Evolutionary conservation across 2,329 filamentous ascomycete species (phyloP).

Genomic region (Pseudodiploospora longispora): DNA sequence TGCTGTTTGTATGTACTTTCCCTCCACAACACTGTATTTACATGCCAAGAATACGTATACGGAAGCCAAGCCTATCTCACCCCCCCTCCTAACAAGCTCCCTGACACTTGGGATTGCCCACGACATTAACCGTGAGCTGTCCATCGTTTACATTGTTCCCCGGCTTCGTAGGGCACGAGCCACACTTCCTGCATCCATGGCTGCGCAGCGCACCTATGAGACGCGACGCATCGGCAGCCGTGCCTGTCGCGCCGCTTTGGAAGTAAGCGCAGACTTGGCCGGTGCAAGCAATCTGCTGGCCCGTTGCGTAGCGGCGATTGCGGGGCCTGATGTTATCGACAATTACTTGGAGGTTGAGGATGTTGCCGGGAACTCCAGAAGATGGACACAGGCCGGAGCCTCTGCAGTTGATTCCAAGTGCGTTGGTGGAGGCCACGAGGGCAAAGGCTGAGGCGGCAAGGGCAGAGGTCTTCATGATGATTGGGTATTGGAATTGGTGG

Average conservation of each 20-base stretch:
- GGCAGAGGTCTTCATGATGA: neutral
- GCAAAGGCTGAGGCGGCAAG: neutral
- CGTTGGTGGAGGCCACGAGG: neutral
- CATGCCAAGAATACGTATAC: no score
- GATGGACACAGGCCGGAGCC: constrained; percentile 9
- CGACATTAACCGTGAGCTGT: constrained; percentile 9
- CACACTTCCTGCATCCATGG: constrained; percentile 6
- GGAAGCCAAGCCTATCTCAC: no score
- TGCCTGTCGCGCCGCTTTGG: constrained; percentile 5
- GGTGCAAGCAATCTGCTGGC: constrained; percentile 3
- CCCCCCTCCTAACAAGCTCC: neutral
- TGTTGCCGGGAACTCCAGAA: constrained; percentile 6
- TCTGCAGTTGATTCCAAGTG: constrained; percentile 10
- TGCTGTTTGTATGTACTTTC: no score
- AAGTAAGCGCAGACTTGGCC: constrained; percentile 8
- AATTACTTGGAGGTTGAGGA: constrained; percentile 8
- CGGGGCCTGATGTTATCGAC: constrained; percentile 9
- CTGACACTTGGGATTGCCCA: constrained; percentile 1
- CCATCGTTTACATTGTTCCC: constrained; percentile 7
- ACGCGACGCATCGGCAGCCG: constrained; percentile 2
- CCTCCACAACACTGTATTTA: no score
- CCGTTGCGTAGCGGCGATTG: constrained; percentile 8
- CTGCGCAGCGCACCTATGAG: neutral
- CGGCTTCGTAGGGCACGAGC: constrained; percentile 3
- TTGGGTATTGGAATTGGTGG: no score